Percentiles rank a stretch among this genome's conserved stretches.
These are phyloP conservation scores for Arthrobotrys sphaeroides DNA, from an alignment of 2,329 filamentous ascomycete genomes.

Conservation along the genomic window DNA sequence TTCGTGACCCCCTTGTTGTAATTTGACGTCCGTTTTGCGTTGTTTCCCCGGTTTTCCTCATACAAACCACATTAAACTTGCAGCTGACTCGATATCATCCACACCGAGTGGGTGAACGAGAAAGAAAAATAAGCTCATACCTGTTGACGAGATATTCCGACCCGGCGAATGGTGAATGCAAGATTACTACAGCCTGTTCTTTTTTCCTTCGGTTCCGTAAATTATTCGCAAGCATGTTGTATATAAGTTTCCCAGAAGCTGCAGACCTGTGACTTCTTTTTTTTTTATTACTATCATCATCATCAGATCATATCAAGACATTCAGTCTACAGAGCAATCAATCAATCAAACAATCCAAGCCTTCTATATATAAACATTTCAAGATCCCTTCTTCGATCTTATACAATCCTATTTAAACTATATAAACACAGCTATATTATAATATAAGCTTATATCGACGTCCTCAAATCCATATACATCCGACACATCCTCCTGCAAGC, in stretches of 20 bases:
- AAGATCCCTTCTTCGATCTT: constrained; percentile 16
- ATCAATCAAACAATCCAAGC: too few relatives aligned
- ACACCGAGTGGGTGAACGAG: background rate
- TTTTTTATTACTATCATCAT: constrained; percentile 42
- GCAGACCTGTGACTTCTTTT: background rate
- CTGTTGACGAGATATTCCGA: constrained; percentile 39
- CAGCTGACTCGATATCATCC: background rate
- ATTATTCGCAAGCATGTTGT: constrained; percentile 35
- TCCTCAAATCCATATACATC: background rate
- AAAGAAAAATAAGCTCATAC: constrained; percentile 21
- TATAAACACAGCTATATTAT: constrained; percentile 4
- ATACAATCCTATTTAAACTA: constrained; percentile 13
- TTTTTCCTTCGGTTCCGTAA: constrained; percentile 25
- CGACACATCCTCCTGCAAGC: constrained; percentile 9
- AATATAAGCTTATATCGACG: constrained; percentile 21
- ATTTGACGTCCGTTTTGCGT: constrained; percentile 19
- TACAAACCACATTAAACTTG: constrained; percentile 2
- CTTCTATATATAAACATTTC: constrained; percentile 28
- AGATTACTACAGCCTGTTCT: constrained; percentile 10
- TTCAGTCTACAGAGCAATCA: constrained; percentile 30
- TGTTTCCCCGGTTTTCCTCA: background rate
- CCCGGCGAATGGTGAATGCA: constrained; percentile 16
- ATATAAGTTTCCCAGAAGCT: constrained; percentile 36
- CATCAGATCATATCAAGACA: constrained; percentile 51
- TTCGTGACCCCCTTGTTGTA: constrained; percentile 20